Evolutionary conservation across 257 asterid species (phyloP).

Genomic region (Craterostigma plantagineum): DNA sequence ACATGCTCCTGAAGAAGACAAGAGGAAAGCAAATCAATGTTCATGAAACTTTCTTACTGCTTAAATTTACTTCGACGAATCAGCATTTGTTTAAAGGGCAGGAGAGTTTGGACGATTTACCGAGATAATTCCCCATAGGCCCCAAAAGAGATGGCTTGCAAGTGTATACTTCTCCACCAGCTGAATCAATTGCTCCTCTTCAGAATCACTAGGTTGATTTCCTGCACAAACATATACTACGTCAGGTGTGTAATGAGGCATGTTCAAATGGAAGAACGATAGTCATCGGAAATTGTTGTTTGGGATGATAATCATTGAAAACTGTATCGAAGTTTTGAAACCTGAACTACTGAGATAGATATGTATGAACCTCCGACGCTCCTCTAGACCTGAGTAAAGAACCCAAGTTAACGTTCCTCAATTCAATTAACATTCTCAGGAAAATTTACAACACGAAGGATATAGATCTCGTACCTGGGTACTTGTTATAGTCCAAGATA

Average conservation of each 20-base stretch:
- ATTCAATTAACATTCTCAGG: no score
- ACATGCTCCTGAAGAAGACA: constrained; percentile 43
- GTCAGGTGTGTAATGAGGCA: constrained; percentile 5
- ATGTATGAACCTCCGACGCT: constrained; percentile 51
- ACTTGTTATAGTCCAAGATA: constrained; percentile 50
- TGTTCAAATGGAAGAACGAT: constrained; percentile 9
- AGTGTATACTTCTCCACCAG: constrained; percentile 66
- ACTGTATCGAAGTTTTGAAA: neutral
- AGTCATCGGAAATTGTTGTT: no score
- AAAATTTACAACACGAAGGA: constrained; percentile 5
- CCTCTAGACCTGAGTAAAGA: constrained; percentile 35
- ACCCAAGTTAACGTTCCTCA: constrained; percentile 6
- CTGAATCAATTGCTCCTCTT: constrained; percentile 29
- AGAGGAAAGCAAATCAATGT: neutral
- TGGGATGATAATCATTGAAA: no score
- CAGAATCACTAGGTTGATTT: constrained; percentile 27
- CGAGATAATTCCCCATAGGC: constrained; percentile 89
- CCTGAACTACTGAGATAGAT: constrained; percentile 51
- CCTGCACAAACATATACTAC: no score
- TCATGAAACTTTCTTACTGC: neutral
- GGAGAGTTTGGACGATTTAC: constrained; percentile 25
- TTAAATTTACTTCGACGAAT: no score
- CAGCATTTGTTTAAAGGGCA: no score
- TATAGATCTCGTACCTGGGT: constrained; percentile 37
- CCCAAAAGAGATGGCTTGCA: constrained; percentile 82